phyloP scores from a whole-genome alignment of 2,329 filamentous ascomycete species.

The Phialemoniopsis sp. region DNA sequence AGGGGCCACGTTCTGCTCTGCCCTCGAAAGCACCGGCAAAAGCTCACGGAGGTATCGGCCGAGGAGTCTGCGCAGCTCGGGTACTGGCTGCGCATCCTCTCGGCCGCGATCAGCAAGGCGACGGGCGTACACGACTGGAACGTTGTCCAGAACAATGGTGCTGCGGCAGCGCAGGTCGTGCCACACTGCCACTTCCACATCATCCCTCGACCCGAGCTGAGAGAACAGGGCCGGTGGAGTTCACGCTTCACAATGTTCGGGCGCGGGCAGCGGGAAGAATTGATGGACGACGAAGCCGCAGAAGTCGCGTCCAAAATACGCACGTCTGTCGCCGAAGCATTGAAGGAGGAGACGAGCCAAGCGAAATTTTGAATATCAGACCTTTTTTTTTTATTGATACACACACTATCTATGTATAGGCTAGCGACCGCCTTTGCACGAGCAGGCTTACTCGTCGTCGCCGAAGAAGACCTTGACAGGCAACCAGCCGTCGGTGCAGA shows the following conservation, averaged over 20 bases:
- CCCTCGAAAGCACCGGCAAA: slow-evolving; percentile 71
- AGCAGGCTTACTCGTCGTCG: slow-evolving; percentile 63
- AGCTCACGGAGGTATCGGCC: slow-evolving; percentile 66
- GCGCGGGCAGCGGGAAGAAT: slow-evolving; percentile 63
- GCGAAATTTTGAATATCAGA: no score
- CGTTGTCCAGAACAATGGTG: slow-evolving; percentile 93
- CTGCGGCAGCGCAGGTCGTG: slow-evolving; percentile 85
- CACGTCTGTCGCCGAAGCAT: slow-evolving; percentile 40
- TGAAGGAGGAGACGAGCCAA: slow-evolving; percentile 13
- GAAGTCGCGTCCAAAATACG: slow-evolving; percentile 53
- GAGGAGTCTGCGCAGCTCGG: slow-evolving; percentile 65
- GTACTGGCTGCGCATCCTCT: slow-evolving; percentile 65
- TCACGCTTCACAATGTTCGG: slow-evolving; percentile 83
- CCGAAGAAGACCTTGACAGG: slow-evolving; percentile 80
- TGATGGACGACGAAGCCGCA: slow-evolving; percentile 71
- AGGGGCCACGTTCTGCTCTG: slow-evolving; percentile 80
- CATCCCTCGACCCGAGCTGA: slow-evolving; percentile 75
- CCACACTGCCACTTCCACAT: slow-evolving; percentile 94
- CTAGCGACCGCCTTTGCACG: no score
- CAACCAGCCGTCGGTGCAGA: slow-evolving; percentile 71
- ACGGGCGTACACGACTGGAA: slow-evolving; percentile 85
- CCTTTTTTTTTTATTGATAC: no score
- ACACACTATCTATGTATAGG: no score
- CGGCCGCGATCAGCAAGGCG: slow-evolving; percentile 62
- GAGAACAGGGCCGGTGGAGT: slow-evolving; percentile 45